phyloP scores from a whole-genome alignment of 768 basidiomycete species.

The Boletellus sp. region DNA sequence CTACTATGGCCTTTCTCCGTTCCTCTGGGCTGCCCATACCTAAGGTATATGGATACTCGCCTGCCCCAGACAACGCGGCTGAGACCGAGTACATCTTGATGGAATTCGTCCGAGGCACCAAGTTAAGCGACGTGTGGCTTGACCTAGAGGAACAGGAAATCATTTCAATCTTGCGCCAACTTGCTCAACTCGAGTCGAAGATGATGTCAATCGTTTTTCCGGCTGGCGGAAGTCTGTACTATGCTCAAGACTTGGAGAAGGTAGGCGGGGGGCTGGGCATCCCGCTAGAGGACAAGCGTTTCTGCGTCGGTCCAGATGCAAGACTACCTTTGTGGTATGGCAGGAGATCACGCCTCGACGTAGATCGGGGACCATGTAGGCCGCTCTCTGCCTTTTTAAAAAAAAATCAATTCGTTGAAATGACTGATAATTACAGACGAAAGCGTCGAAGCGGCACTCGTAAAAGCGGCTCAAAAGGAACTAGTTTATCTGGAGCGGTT shows the following conservation, averaged over 20 bases:
- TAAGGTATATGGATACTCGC: neutral
- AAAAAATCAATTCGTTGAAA: conserved; percentile 3
- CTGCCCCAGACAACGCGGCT: neutral
- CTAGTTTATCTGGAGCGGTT: neutral
- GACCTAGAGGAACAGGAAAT: neutral
- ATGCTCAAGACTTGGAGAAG: neutral
- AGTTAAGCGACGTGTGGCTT: neutral
- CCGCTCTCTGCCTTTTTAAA: neutral
- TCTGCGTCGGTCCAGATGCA: neutral
- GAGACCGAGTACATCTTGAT: conserved; percentile 3
- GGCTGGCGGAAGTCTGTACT: conserved; percentile 2
- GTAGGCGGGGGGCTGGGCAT: neutral
- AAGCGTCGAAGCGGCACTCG: neutral
- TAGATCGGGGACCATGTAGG: neutral
- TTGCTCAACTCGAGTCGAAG: neutral
- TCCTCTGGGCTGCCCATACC: conserved; percentile 1
- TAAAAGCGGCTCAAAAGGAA: neutral
- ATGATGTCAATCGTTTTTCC: conserved; percentile 4
- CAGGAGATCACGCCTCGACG: neutral
- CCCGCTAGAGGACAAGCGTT: neutral
- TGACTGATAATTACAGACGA: neutral
- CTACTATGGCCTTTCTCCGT: neutral
- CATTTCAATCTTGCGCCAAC: neutral
- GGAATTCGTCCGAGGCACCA: neutral
- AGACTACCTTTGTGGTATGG: neutral